A percentile compares a stretch with the other conserved stretches of the same genome.
These are phyloP conservation scores for Zygosaccharomyces sapae DNA, from an alignment of 1,139 yeast genomes.

Conservation along the genomic window DNA sequence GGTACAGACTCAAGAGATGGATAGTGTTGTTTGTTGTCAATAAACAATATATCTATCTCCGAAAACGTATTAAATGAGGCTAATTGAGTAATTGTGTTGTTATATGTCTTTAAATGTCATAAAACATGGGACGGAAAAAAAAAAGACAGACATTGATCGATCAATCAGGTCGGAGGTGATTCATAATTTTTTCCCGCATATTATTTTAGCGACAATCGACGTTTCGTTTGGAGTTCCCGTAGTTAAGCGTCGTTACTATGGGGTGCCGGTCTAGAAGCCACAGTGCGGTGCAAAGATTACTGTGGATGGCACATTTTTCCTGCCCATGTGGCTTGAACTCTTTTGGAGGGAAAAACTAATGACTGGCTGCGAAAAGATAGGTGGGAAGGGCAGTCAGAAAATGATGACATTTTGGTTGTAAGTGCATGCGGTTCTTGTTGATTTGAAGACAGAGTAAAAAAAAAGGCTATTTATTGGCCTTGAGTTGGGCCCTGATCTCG, in stretches of 20 bases:
- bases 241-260: neutral
- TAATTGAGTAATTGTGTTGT: neutral
- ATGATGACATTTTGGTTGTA: neutral
- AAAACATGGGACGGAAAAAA: neutral
- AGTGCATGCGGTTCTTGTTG: neutral
- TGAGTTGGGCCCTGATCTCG: too few relatives aligned
- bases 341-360: neutral
- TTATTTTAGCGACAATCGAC: neutral
- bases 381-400: neutral
- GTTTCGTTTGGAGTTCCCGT: neutral
- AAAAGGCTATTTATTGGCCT: neutral
- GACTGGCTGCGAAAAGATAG: neutral
- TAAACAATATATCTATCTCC: neutral
- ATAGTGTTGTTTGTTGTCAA: neutral
- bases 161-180: neutral
- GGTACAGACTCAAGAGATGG: neutral
- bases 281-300: conserved; percentile 5
- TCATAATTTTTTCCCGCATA: neutral
- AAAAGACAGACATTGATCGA: neutral
- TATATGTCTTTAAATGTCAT: neutral
- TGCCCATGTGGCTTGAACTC: conserved; percentile 6
- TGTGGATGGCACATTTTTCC: conserved; percentile 1
- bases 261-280: conserved; percentile 4
- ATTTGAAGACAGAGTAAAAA: neutral
- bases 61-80: neutral